Evolutionary conservation across 805 yeast genomes (phyloP), one percentile per base, ranked within the genome.

Genomic region (Yarrowia osloensis): DNA sequence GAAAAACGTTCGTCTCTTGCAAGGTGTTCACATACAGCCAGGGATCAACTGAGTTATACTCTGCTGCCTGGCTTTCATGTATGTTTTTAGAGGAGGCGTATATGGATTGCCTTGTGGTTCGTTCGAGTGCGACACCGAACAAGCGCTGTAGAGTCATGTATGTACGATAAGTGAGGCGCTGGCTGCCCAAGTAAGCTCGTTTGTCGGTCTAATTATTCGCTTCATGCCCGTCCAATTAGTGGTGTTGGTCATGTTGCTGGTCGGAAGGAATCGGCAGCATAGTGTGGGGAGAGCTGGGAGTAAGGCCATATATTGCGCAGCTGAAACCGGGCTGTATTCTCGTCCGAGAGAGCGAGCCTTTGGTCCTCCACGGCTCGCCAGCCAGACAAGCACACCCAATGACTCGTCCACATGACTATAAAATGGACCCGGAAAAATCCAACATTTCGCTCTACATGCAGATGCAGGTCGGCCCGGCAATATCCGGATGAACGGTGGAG

Each of bases 361-460:
- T 15, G 19, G 19, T 15, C 6, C 6, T 2, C 39, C 19, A 35
- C 5, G 11, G 39, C n/a, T 7, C n/a, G 46, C 15, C 5, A 21
- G 26, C 46, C 24, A 17, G 26, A 11, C 4, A 26, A 46, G 21
- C 24, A 4, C 24, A 29, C 31, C 50, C 52, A 49, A 49, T 13
- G 22, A n/a, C 35, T 11, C 13, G 21, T 47, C 22, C 55, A 50
- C 57, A 50, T 33, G 40, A 50, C 40, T 33, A 31, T 17, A 31
- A 29, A 19, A 49, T 13, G 55, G 40, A 33, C 22, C 62, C 63
- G 63, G 63, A 57, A 57, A 57, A 57, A 57, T 54, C 63, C 35
- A 57, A 57, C 63, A 57, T 57, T 57, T 39, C 42, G 47, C 61
- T 54, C 47, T 55, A 57, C 63, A 57, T 57, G 63, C 63, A 57